Base-by-base conservation (phyloP, 1,284 basidiomycete species). In the Malassezia vespertilionis region DNA sequence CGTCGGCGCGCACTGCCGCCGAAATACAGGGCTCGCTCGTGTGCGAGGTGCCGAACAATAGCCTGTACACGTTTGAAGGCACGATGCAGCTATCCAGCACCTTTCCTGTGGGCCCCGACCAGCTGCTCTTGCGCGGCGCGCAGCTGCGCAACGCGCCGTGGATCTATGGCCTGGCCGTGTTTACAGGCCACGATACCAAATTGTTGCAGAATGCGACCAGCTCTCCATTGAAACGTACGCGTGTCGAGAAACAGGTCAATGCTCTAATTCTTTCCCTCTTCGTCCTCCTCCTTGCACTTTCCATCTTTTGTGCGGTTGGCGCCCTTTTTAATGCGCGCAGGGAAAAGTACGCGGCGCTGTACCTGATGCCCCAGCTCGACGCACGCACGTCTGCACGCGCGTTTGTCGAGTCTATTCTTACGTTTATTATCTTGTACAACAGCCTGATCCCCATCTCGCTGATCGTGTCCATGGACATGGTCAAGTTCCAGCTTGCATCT, bases 381-480 rank as follows among this genome's bases (percentile, higher is more conserved):
- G 40, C 41, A 27, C 57, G 58, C 36, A 44, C 55, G 23, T 56
- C 53, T 40, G 59, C 60, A 30, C 44, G 61, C 61, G 77, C 57
- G 26, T 75, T 72, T 50, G 57, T 72, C 49, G 69, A 74, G 83
- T 91, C 96, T 71, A 88, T 97, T 52, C 76, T 97, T 36, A 97
- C 93, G 1, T 99, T 96, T 74, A 87, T 97, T 73, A 95, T 97
- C 71, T 78, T 95, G 31, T 95, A 96, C 77, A 97, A 96, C 77
- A 97, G 97, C 74, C 76, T 99, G 61, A 96, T 97, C 56, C 93
- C 93, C 6, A 99, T 99, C 69, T 97, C 91, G 15, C 81, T 99
- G 58, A 93, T 97, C 67, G 91, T 99, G 64, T 96, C 93, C 1
- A 96, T 97, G 83, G 93, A 99, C 74, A 84, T 97, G 22, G 93